These are phyloP conservation scores for Huntiella abstrusa DNA, from an alignment of 2,329 filamentous ascomycete genomes.

Conservation along the genomic window DNA sequence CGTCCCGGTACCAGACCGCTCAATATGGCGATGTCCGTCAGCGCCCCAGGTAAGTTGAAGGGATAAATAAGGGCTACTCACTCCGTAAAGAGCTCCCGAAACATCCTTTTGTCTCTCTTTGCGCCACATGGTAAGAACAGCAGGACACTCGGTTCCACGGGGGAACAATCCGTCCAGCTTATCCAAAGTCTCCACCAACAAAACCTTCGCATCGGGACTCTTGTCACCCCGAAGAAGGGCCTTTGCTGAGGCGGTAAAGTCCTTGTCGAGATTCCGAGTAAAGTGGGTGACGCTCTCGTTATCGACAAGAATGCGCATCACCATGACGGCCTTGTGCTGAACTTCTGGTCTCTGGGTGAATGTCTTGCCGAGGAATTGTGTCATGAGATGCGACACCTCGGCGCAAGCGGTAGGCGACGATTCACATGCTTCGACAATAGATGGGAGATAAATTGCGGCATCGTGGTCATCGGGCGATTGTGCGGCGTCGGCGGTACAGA, in stretches of 20 bases:
- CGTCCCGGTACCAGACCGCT: too few relatives aligned
- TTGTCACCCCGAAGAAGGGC: slow-evolving; percentile 50
- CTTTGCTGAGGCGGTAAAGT: slow-evolving; percentile 61
- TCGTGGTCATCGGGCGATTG: slow-evolving; percentile 24
- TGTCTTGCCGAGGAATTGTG: slow-evolving; percentile 62
- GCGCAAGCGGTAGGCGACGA: slow-evolving; percentile 73
- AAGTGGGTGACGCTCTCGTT: slow-evolving; percentile 72
- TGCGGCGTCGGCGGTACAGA: slow-evolving; percentile 8
- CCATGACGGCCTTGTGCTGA: slow-evolving; percentile 94
- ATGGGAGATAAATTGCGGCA: slow-evolving; percentile 80
- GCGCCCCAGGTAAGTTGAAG: not conserved
- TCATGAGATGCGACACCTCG: slow-evolving; percentile 62
- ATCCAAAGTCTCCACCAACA: slow-evolving; percentile 73
- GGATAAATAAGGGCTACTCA: slow-evolving; percentile 18
- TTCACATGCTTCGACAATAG: slow-evolving; percentile 87
- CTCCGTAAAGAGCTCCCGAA: slow-evolving; percentile 26
- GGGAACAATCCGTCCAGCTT: slow-evolving; percentile 37
- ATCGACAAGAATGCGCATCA: slow-evolving; percentile 76
- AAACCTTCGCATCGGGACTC: slow-evolving; percentile 64
- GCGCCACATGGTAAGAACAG: slow-evolving; percentile 59
- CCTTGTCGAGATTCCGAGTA: slow-evolving; percentile 73
- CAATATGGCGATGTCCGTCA: too few relatives aligned
- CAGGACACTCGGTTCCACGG: slow-evolving; percentile 5
- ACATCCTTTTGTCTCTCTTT: slow-evolving; percentile 58
- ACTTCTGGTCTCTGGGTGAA: slow-evolving; percentile 45